phyloP scores from a whole-genome alignment of 2,329 filamentous ascomycete genomes.

The Scytalidium lignicola region DNA sequence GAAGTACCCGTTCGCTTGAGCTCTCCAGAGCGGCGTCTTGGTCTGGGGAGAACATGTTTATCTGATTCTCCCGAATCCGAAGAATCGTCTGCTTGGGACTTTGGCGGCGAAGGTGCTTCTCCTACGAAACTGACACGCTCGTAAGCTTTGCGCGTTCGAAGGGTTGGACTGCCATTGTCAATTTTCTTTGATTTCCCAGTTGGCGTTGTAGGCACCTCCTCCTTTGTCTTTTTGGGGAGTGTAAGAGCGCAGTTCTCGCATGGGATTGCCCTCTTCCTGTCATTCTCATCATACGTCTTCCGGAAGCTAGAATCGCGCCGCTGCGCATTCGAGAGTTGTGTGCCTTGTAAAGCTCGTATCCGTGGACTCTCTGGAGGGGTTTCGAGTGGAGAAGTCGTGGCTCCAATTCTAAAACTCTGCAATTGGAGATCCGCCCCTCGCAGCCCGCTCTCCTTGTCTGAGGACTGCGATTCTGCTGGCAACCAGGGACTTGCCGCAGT shows the following conservation, averaged over 20 bases:
- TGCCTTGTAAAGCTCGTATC: slow-evolving; percentile 30
- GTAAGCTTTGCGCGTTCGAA: slow-evolving; percentile 56
- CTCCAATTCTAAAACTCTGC: slow-evolving; percentile 22
- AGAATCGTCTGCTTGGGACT: slow-evolving; percentile 12
- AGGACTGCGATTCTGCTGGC: slow-evolving; percentile 10
- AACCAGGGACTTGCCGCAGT: slow-evolving; percentile 1
- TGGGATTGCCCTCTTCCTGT: slow-evolving; percentile 56
- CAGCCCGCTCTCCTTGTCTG: slow-evolving; percentile 13
- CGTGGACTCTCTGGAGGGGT: slow-evolving; percentile 55
- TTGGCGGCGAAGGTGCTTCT: slow-evolving; percentile 19
- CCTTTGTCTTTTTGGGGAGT: slow-evolving; percentile 44
- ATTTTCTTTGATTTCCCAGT: slow-evolving; percentile 5
- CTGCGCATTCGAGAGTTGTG: slow-evolving; percentile 22
- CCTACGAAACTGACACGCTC: slow-evolving; percentile 46
- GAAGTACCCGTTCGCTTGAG: slow-evolving; percentile 17
- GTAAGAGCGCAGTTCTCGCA: slow-evolving; percentile 67
- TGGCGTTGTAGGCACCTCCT: slow-evolving; percentile 13
- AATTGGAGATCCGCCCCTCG: slow-evolving; percentile 1
- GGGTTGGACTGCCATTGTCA: slow-evolving; percentile 41
- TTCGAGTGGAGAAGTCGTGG: slow-evolving; percentile 41
- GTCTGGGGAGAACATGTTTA: slow-evolving; percentile 10
- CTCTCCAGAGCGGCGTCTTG: slow-evolving; percentile 12
- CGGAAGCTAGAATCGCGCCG: slow-evolving; percentile 55
- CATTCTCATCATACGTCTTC: slow-evolving; percentile 61
- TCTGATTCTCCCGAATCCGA: slow-evolving; percentile 7